Evolutionary conservation across 2,329 filamentous ascomycete genomes (phyloP).

Genomic region (Botryotinia globosa): DNA sequence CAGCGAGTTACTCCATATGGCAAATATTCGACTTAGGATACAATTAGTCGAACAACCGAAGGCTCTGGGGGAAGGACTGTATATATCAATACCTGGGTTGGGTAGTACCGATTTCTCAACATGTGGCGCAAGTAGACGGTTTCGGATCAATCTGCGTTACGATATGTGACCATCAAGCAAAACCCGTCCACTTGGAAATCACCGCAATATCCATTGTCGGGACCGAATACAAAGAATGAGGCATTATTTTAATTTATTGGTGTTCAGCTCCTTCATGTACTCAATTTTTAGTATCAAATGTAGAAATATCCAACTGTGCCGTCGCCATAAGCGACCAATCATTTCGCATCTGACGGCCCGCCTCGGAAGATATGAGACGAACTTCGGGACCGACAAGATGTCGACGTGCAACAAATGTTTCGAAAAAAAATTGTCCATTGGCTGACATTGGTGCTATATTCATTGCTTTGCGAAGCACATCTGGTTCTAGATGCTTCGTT

Average conservation of each 20-base stretch:
- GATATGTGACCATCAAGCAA: not conserved
- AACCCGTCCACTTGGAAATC: not conserved
- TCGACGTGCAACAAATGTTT: conserved; percentile 14
- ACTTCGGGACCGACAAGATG: conserved; percentile 9
- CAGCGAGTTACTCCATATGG: not conserved
- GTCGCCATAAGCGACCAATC: conserved; percentile 3
- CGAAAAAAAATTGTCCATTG: not conserved
- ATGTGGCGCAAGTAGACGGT: not conserved
- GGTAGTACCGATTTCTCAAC: not conserved
- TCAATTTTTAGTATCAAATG: not conserved
- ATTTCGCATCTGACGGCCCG: not conserved
- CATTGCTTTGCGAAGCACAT: not conserved
- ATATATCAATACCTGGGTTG: not conserved
- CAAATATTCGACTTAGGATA: not conserved
- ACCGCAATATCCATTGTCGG: not conserved
- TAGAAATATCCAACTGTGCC: not conserved
- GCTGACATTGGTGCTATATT: not conserved
- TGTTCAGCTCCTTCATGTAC: not conserved
- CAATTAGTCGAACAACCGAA: not conserved
- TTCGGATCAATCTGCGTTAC: not conserved
- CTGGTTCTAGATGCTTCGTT: not conserved
- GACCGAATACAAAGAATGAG: not conserved
- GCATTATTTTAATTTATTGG: not conserved
- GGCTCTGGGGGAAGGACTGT: not conserved
- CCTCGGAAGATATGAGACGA: not conserved